These are phyloP conservation scores for Tetrapisispora arboricola DNA, from an alignment of 805 yeast genomes.

Conservation along the genomic window DNA sequence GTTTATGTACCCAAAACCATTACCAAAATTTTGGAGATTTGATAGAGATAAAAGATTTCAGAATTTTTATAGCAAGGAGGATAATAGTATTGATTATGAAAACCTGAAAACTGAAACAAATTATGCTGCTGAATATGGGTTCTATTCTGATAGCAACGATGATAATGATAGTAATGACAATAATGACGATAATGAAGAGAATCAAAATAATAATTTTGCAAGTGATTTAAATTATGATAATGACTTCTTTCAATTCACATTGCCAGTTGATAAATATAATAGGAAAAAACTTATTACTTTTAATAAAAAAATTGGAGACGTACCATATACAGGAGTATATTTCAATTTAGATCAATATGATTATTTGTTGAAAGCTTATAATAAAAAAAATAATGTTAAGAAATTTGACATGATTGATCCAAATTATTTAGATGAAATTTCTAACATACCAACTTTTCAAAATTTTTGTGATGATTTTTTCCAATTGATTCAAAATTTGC, in stretches of 20 bases:
- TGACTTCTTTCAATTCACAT: conserved; percentile 4
- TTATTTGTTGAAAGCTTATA: conserved; percentile 7
- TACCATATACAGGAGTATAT: conserved; percentile 27
- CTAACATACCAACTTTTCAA: conserved; percentile 21
- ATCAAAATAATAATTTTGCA: not conserved
- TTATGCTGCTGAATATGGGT: conserved; percentile 7
- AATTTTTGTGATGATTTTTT: conserved; percentile 27
- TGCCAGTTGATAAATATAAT: not conserved
- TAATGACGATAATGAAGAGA: not conserved
- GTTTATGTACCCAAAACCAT: conserved; percentile 78
- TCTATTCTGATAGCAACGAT: conserved; percentile 8
- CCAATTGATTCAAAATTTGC: conserved; percentile 13
- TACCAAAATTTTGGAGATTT: conserved; percentile 35
- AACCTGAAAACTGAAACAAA: conserved; percentile 14
- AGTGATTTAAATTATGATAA: not conserved
- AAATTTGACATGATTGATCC: not conserved
- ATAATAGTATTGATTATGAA: conserved; percentile 10
- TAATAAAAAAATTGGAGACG: conserved; percentile 2
- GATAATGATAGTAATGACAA: not conserved
- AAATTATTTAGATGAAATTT: conserved; percentile 2
- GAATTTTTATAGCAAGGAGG: conserved; percentile 4
- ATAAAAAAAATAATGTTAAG: not conserved
- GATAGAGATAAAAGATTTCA: conserved; percentile 22
- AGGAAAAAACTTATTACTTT: not conserved
- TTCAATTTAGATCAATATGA: conserved; percentile 26